A percentile compares a stretch with the other conserved stretches of the same genome.
phyloP scores from a whole-genome alignment of 2,329 filamentous ascomycete species.

The Scytalidium sp. region DNA sequence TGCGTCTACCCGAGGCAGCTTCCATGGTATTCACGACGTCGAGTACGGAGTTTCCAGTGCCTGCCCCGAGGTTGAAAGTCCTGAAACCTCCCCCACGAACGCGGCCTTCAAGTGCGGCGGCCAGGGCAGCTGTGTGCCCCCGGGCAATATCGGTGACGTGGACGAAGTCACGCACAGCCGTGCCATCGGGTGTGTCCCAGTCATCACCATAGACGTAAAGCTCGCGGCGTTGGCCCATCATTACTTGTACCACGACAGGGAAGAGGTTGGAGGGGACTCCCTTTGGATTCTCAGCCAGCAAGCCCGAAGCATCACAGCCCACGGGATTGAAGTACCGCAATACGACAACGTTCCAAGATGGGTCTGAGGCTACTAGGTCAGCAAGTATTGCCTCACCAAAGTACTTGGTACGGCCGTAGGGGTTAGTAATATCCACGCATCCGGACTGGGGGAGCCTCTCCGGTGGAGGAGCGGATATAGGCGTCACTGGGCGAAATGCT shows the following conservation, averaged over 20 bases:
- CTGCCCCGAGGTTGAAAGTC: constrained; percentile 42
- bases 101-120: constrained; percentile 18
- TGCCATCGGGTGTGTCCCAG: constrained; percentile 64
- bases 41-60: constrained; percentile 41
- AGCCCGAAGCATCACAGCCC: constrained; percentile 61
- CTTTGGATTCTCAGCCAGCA: constrained; percentile 62
- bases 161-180: constrained; percentile 65
- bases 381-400: constrained; percentile 65
- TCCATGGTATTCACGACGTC: constrained; percentile 41
- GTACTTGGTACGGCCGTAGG: constrained; percentile 66
- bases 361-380: constrained; percentile 57
- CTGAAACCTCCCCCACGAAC: neutral
- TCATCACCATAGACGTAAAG: constrained; percentile 63
- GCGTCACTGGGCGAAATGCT: too few species aligned
- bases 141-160: constrained; percentile 64
- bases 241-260: constrained; percentile 59
- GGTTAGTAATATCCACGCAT: constrained; percentile 57
- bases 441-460: too few species aligned
- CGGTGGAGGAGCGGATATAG: too few species aligned
- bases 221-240: constrained; percentile 49
- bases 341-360: constrained; percentile 60
- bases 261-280: constrained; percentile 62
- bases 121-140: constrained; percentile 59
- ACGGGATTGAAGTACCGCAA: constrained; percentile 68
- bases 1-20: constrained; percentile 30